Evolutionary conservation across 345 rosid genomes (phyloP).

Genomic region (Boechera retrofracta): DNA sequence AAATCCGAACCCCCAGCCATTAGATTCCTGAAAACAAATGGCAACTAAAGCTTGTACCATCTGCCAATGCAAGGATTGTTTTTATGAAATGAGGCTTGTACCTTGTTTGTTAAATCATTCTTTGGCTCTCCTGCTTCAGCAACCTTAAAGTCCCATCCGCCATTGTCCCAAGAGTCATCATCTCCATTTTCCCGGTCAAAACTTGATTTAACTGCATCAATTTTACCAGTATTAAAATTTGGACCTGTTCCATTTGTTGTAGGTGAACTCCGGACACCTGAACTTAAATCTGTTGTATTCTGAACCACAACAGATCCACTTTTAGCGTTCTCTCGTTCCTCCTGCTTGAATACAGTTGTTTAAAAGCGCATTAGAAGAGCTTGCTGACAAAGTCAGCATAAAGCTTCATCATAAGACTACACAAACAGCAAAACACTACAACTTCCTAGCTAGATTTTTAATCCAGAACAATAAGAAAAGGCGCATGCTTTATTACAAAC

Average conservation of each 20-base stretch:
- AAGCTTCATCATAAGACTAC: not conserved
- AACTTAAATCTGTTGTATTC: slow-evolving; percentile 9
- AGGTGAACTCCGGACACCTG: slow-evolving; percentile 27
- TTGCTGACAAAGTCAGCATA: not conserved
- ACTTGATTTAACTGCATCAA: not conserved
- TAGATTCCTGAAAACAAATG: slow-evolving; percentile 40
- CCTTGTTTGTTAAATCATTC: slow-evolving; percentile 27
- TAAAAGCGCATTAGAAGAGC: slow-evolving; percentile 1
- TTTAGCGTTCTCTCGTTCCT: slow-evolving; percentile 4
- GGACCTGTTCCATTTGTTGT: slow-evolving; percentile 31
- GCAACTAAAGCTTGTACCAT: slow-evolving; percentile 34
- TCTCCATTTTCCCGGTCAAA: slow-evolving; percentile 19
- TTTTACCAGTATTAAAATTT: slow-evolving; percentile 10
- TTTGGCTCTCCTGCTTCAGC: slow-evolving; percentile 38
- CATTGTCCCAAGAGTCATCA: slow-evolving; percentile 39
- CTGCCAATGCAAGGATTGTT: slow-evolving; percentile 33
- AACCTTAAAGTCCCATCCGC: slow-evolving; percentile 54
- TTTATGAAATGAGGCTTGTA: slow-evolving; percentile 15
- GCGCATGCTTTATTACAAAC: not conserved
- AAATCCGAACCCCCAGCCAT: slow-evolving; percentile 51
- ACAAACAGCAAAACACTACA: not conserved
- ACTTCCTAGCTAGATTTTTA: not conserved
- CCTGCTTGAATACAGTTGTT: slow-evolving; percentile 15
- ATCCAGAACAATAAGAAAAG: not conserved
- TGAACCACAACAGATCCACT: slow-evolving; percentile 23